Conservation (phyloP, 805 yeast species). For the Candida cerambycidarum region DNA sequence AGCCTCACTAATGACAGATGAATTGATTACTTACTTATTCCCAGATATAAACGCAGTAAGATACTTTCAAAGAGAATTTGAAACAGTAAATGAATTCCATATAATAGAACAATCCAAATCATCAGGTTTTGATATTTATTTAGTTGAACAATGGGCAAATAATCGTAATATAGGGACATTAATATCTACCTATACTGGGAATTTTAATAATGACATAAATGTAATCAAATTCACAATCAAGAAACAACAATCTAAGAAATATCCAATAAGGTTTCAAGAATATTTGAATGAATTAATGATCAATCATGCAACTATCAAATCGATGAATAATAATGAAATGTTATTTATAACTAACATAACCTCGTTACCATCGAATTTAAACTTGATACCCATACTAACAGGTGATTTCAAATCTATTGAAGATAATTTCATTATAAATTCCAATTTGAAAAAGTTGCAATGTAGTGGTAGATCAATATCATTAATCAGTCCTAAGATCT, state of each 20-base stretch:
- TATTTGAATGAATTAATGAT: slow-evolving; percentile 65
- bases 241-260: slow-evolving; percentile 45
- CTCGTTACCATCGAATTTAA: slow-evolving; percentile 70
- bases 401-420: slow-evolving; percentile 56
- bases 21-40: slow-evolving; percentile 40
- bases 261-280: slow-evolving; percentile 53
- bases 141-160: slow-evolving; percentile 94
- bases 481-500: slow-evolving; percentile 59
- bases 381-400: slow-evolving; percentile 65
- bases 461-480: slow-evolving; percentile 88
- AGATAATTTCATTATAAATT: slow-evolving; percentile 65
- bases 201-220: slow-evolving; percentile 57
- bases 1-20: slow-evolving; percentile 10
- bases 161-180: slow-evolving; percentile 65
- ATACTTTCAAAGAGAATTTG: slow-evolving; percentile 41
- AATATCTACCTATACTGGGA: slow-evolving; percentile 85
- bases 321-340: slow-evolving; percentile 25
- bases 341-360: slow-evolving; percentile 83
- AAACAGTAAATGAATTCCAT: slow-evolving; percentile 34
- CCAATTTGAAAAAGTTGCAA: slow-evolving; percentile 69
- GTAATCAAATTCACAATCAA: slow-evolving; percentile 57
- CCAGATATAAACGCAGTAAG: slow-evolving; percentile 61
- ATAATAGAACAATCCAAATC: slow-evolving; percentile 48
- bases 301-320: slow-evolving; percentile 70
- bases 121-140: slow-evolving; percentile 81